Base-by-base conservation (phyloP, 495 filamentous ascomycete species). In the Diplogelasinospora grovesii region DNA sequence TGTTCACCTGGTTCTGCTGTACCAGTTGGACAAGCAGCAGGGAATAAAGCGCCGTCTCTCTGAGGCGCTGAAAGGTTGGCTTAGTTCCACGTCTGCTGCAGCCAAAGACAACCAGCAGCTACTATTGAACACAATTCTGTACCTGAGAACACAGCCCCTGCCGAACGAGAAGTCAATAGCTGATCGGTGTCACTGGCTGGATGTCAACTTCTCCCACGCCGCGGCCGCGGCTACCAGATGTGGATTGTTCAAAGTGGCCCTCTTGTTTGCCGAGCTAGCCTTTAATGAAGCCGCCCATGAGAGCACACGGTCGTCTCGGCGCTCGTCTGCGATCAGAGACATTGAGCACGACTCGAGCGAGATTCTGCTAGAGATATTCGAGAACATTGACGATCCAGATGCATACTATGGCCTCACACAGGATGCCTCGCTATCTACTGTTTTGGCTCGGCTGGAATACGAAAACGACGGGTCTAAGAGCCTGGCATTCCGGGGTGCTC, bases 331-430 rank as follows among this genome's bases (percentile, higher is more conserved):
- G 11, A 52, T 68, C 24, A 78, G 70, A 47, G 68, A 75, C 16
- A 62, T 43, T 3, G 49, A 55, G 26, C n/a, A n/a, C n/a, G 68
- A 81, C 19, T 75, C 85, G 11, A 66, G 73, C 8, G 75, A 83
- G 7, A 67, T 92, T 13, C 59, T 96, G 5, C 72, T 95, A 43
- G 66, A 76, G 7, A 85, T 97, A 2, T 98, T 87, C 56, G 82
- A 82, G 59, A 85, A 86, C 42, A 82, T 97, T 25, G 89, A 95
- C 59, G 92, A 98, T 56, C 89, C 89, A 10, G 92, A 98, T 56
- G 79, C 89, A 13, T 97, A 89, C 57, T 97, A 98, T 52, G 92
- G 92, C n/a, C 80, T 97, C 15, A 74, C 83, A 33, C 85, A 93
- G 57, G 75, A 73, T 16, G 75, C 86, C 8, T 85, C 78, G 32